A percentile compares a stretch with the other conserved stretches of the same genome.
These are phyloP conservation scores for Backusella mclennaniae DNA, from an alignment of 192 early-diverging fungal species.

Conservation along the genomic window DNA sequence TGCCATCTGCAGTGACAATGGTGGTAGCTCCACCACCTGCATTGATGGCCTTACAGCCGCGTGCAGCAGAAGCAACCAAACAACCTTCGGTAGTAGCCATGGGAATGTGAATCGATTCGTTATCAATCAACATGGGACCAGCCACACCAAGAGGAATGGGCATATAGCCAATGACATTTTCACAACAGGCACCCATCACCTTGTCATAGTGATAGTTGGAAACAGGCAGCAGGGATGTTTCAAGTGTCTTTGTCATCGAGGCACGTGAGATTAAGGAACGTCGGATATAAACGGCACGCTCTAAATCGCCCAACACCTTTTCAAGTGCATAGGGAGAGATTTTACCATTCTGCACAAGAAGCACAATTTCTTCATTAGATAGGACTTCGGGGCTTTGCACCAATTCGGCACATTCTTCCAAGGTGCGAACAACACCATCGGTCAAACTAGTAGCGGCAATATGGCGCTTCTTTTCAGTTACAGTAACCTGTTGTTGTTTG, in stretches of 20 bases:
- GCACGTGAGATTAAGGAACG: slow-evolving; percentile 76
- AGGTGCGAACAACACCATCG: slow-evolving; percentile 26
- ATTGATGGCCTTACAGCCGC: slow-evolving; percentile 94
- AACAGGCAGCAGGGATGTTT: slow-evolving; percentile 68
- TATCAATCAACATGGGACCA: slow-evolving; percentile 84
- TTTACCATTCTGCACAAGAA: slow-evolving; percentile 67
- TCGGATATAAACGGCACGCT: slow-evolving; percentile 83
- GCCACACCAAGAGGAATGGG: slow-evolving; percentile 92
- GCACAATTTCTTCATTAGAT: slow-evolving; percentile 73
- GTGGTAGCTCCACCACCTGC: slow-evolving; percentile 86
- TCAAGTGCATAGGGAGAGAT: slow-evolving; percentile 87
- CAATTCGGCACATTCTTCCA: slow-evolving; percentile 44
- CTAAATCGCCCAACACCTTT: slow-evolving; percentile 72
- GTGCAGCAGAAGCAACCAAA: slow-evolving; percentile 87
- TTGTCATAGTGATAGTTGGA: slow-evolving; percentile 87
- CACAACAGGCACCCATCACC: slow-evolving; percentile 91
- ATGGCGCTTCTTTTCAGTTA: background rate
- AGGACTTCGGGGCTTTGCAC: slow-evolving; percentile 46
- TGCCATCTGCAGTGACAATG: slow-evolving; percentile 77
- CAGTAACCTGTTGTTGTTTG: background rate
- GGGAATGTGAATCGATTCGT: slow-evolving; percentile 77
- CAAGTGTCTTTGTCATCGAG: slow-evolving; percentile 63
- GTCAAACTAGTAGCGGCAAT: background rate
- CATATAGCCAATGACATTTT: slow-evolving; percentile 94
- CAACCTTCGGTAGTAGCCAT: slow-evolving; percentile 97